Conservation (phyloP, 2,329 filamentous ascomycete genomes). For the Fusarium drepaniforme region DNA sequence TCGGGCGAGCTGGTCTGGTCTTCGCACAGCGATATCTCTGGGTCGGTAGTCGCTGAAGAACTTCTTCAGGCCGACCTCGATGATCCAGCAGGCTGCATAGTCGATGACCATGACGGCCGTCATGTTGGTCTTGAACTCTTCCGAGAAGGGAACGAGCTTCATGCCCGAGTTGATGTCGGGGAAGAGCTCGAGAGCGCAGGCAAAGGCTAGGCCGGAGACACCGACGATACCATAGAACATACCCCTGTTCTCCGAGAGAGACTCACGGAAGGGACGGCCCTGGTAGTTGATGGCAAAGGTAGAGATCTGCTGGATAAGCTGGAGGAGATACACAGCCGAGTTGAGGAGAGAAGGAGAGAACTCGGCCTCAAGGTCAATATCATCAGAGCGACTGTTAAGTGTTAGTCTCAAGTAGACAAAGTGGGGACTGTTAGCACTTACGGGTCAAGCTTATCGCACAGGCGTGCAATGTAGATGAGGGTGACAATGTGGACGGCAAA, state of each 20-base stretch:
- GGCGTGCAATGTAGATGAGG: slow-evolving; percentile 91
- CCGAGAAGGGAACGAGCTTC: slow-evolving; percentile 89
- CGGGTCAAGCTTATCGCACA: slow-evolving; percentile 88
- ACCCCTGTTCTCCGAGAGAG: slow-evolving; percentile 92
- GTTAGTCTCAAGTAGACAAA: slow-evolving; percentile 40
- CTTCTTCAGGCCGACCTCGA: slow-evolving; percentile 87
- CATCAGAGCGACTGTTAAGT: slow-evolving; percentile 58
- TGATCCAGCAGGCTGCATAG: slow-evolving; percentile 86
- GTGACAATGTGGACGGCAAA: slow-evolving; percentile 97
- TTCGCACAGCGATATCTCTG: slow-evolving; percentile 89
- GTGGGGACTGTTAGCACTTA: slow-evolving; percentile 61
- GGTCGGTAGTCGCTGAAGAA: slow-evolving; percentile 92
- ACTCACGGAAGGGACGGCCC: slow-evolving; percentile 96
- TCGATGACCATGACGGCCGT: slow-evolving; percentile 88
- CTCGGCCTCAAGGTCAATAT: slow-evolving; percentile 93
- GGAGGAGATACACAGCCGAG: slow-evolving; percentile 95
- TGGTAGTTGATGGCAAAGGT: slow-evolving; percentile 99
- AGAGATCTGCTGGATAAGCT: slow-evolving; percentile 98
- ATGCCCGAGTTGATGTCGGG: slow-evolving; percentile 96
- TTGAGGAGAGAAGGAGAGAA: slow-evolving; percentile 95
- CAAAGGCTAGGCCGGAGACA: slow-evolving; percentile 91
- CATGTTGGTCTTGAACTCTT: slow-evolving; percentile 90
- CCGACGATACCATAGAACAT: slow-evolving; percentile 98
- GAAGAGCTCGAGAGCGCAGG: slow-evolving; percentile 93
- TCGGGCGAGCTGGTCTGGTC: slow-evolving; percentile 86